These are phyloP conservation scores for Cryptococcus sp. DNA, from an alignment of 1,284 basidiomycete genomes.

Conservation along the genomic window DNA sequence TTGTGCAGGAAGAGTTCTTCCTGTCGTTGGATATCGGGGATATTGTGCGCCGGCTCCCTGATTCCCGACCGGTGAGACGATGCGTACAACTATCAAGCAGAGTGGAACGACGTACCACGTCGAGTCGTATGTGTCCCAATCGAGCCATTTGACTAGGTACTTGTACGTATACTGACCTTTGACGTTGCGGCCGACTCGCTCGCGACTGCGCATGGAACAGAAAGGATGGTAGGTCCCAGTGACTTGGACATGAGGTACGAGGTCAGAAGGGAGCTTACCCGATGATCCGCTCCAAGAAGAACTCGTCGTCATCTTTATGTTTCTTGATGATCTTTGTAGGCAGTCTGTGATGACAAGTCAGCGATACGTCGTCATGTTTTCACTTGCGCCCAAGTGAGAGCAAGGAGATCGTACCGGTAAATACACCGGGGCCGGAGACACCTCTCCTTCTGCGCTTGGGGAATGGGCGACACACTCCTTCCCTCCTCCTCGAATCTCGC, in stretches of 20 bases:
- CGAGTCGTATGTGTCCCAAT: slow-evolving; percentile 21
- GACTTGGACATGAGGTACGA: too few species aligned
- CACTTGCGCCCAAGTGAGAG: neutral
- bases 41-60: slow-evolving; percentile 19
- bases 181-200: slow-evolving; percentile 1
- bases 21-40: slow-evolving; percentile 9
- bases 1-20: slow-evolving; percentile 13
- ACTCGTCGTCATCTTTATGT: slow-evolving; percentile 19
- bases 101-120: slow-evolving; percentile 16
- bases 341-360: slow-evolving; percentile 1
- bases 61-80: too few species aligned
- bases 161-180: slow-evolving; percentile 13
- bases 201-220: slow-evolving; percentile 8
- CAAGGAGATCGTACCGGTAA: slow-evolving; percentile 7
- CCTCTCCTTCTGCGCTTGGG: slow-evolving; percentile 13
- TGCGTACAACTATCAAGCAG: too few species aligned
- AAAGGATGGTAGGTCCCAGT: too few species aligned
- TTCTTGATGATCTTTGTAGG: slow-evolving; percentile 15
- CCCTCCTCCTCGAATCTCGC: neutral
- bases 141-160: slow-evolving; percentile 25
- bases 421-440: slow-evolving; percentile 24
- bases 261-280: slow-evolving; percentile 13
- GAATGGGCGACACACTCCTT: slow-evolving; percentile 2
- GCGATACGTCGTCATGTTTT: neutral
- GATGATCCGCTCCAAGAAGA: slow-evolving; percentile 21